phyloP scores from a whole-genome alignment of 257 asterid species.

The Solanum tarijense region DNA sequence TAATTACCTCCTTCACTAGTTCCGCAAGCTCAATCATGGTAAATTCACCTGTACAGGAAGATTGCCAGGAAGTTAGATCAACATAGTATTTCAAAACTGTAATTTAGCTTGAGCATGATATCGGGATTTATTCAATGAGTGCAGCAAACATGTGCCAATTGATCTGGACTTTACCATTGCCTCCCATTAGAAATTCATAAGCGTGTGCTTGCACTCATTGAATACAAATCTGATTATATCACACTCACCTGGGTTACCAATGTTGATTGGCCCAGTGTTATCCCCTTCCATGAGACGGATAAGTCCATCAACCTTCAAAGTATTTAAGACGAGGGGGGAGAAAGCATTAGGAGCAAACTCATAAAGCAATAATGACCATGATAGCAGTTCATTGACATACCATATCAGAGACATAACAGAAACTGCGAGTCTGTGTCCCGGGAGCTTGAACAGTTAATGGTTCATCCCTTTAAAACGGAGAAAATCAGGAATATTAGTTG shows the following conservation, averaged over 20 bases:
- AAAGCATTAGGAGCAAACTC: background rate
- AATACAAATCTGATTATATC: background rate
- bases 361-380: background rate
- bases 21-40: slow-evolving; percentile 56
- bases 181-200: background rate
- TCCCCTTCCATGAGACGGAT: slow-evolving; percentile 48
- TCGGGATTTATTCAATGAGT: background rate
- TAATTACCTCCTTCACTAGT: slow-evolving; percentile 42
- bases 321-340: background rate
- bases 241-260: slow-evolving; percentile 53
- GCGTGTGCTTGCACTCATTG: background rate
- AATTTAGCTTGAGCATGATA: background rate
- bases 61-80: background rate
- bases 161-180: background rate
- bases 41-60: slow-evolving; percentile 35
- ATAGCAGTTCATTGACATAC: slow-evolving; percentile 5
- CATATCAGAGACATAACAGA: slow-evolving; percentile 49
- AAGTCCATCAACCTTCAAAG: slow-evolving; percentile 37
- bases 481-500: background rate
- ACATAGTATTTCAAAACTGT: background rate
- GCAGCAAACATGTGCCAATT: background rate
- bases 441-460: slow-evolving; percentile 87
- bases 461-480: slow-evolving; percentile 44
- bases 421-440: slow-evolving; percentile 85
- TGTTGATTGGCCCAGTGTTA: slow-evolving; percentile 54